These are phyloP conservation scores for Mrakia frigida DNA, from an alignment of 768 basidiomycete species.

Conservation along the genomic window DNA sequence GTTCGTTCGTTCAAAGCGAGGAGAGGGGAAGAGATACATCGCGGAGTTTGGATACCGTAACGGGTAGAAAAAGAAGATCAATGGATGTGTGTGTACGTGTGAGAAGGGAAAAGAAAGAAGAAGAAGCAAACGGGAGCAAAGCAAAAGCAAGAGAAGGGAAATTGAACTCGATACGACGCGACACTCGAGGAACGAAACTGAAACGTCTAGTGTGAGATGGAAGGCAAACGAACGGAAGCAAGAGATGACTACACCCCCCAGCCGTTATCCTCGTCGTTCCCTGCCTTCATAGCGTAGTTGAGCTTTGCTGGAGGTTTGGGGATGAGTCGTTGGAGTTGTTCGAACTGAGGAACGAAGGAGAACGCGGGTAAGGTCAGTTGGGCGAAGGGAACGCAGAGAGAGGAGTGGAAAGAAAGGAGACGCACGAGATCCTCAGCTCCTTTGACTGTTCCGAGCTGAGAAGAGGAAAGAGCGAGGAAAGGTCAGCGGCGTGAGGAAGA, in stretches of 20 bases:
- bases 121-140: too few relatives aligned
- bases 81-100: too few relatives aligned
- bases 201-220: background rate
- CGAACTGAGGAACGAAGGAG: background rate
- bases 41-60: too few relatives aligned
- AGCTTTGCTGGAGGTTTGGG: conserved; percentile 14
- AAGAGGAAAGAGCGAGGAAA: background rate
- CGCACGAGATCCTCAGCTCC: conserved; percentile 24
- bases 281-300: conserved; percentile 18
- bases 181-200: too few relatives aligned
- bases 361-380: background rate
- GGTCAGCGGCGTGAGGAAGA: background rate
- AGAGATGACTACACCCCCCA: background rate
- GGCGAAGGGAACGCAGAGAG: background rate
- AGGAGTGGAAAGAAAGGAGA: background rate
- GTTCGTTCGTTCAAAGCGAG: too few relatives aligned
- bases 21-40: too few relatives aligned
- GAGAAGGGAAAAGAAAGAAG: too few relatives aligned
- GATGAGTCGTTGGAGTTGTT: background rate
- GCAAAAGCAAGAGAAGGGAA: too few relatives aligned
- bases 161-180: too few relatives aligned
- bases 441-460: conserved; percentile 21
- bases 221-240: background rate
- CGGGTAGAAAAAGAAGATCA: too few relatives aligned
- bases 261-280: background rate